Percentiles rank a stretch among this genome's conserved stretches.
These are phyloP conservation scores for Phytophthora pluvialis DNA, from an alignment of 352 stramenopile species.

Conservation along the genomic window DNA sequence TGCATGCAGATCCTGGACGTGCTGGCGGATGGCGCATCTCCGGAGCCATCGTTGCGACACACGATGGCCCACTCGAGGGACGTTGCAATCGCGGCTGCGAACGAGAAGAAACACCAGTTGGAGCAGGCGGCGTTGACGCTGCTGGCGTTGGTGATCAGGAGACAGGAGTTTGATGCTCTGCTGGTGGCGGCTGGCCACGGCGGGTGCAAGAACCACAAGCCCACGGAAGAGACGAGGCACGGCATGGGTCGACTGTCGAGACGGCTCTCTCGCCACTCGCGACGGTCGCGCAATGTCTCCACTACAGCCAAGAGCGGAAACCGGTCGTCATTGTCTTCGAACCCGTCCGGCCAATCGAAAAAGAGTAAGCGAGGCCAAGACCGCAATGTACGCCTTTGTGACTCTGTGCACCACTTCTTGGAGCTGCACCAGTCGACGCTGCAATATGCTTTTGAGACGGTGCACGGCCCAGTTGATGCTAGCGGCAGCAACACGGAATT, in stretches of 20 bases:
- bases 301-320: constrained; percentile 15
- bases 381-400: constrained; percentile 46
- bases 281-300: constrained; percentile 35
- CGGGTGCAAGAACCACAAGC: constrained; percentile 59
- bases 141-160: constrained; percentile 49
- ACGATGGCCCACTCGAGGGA: constrained; percentile 37
- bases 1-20: constrained; percentile 55
- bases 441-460: constrained; percentile 52
- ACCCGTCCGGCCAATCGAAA: constrained; percentile 1
- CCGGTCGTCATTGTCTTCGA: constrained; percentile 8
- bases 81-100: constrained; percentile 17
- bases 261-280: constrained; percentile 27
- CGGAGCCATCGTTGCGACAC: constrained; percentile 32
- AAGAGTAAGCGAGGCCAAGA: constrained; percentile 29
- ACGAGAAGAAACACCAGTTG: constrained; percentile 42
- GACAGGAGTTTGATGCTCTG: constrained; percentile 64
- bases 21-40: constrained; percentile 34
- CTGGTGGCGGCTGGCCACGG: constrained; percentile 57
- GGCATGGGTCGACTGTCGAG: constrained; percentile 27
- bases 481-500: constrained; percentile 24
- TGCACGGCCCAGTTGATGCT: constrained; percentile 30
- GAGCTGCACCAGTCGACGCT: constrained; percentile 70
- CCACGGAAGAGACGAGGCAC: constrained; percentile 24
- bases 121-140: constrained; percentile 47
- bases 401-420: constrained; percentile 58